Base-by-base conservation (phyloP, 345 rosid species). In the Stellera chamaejasme region DNA sequence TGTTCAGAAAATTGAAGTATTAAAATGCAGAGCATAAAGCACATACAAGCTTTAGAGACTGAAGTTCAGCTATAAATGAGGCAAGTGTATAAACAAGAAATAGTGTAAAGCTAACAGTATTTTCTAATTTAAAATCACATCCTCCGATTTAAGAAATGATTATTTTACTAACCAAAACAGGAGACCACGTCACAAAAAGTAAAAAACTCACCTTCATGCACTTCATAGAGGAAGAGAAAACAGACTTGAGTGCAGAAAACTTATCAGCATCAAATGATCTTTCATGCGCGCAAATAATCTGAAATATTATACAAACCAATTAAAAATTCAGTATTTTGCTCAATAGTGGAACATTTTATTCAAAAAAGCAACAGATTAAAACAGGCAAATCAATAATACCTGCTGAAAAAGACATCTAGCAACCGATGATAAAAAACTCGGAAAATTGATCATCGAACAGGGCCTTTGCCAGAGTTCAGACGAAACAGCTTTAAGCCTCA, bases 261-360 rank as follows among this genome's bases (percentile, higher is more conserved):
- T 54, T 75, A 47, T 74, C 87, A 50, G 75, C 74, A 59, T 72
- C 79, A 75, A 77, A 92, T 44, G 84, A 77, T 65, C 80, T 81
- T 56, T 70, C 56, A 71, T 92, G 93, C 27, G 87, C 75, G 72
- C 67, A 73, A 50, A 92, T 67, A 16, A 92, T 84, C 97, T 92
- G 78, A 59, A 69, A 68, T n/a, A 58, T 62, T 45, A 57, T 14
- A 60, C 58, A 13, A 19, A 19, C 23, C 23, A 19, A 63, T 58
- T 25, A 77, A 51, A 16, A 48, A n/a, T 27, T 6, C 19, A 19
- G 14, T 15, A 54, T 16, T 44, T 15, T 23, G n/a, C 10, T 19
- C 46, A 8, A 32, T 8, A 32, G 7, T 32, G 39, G 9, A 32
- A 32, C 39, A 49, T 25, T 45, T 23, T 11, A 10, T 52, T 10